A percentile compares a stretch with the other conserved stretches of the same genome.
These are phyloP conservation scores for Adansonia madagascariensis DNA, from an alignment of 441 rosid genomes.

Conservation along the genomic window DNA sequence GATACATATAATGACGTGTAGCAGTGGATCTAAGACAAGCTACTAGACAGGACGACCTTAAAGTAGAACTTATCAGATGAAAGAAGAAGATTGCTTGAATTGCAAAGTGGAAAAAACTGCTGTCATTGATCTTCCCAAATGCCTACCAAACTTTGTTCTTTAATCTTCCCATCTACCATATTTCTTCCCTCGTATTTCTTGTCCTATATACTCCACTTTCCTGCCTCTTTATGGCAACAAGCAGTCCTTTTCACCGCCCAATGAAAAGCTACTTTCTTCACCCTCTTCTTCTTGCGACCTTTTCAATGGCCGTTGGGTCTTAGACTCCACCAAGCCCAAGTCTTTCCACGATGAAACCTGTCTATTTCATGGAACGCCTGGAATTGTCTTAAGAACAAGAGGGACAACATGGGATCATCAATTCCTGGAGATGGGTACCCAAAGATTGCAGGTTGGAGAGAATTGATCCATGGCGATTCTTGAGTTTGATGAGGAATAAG, in stretches of 20 bases:
- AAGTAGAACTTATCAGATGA: background rate
- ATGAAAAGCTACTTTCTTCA: slow-evolving; percentile 28
- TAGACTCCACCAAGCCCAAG: slow-evolving; percentile 34
- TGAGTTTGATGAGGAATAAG: slow-evolving; percentile 64
- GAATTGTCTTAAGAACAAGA: slow-evolving; percentile 77
- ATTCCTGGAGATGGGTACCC: slow-evolving; percentile 91
- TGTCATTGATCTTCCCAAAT: slow-evolving; percentile 32
- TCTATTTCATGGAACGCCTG: slow-evolving; percentile 92
- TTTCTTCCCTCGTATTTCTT: slow-evolving; percentile 53
- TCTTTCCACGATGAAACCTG: slow-evolving; percentile 78
- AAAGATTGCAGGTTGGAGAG: slow-evolving; percentile 54
- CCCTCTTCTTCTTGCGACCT: slow-evolving; percentile 58
- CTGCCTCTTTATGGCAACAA: slow-evolving; percentile 35
- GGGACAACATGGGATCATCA: slow-evolving; percentile 71
- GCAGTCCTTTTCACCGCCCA: background rate
- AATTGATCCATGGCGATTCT: slow-evolving; percentile 62
- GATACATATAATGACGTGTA: background rate
- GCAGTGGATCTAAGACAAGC: background rate
- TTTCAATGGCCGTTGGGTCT: slow-evolving; percentile 74
- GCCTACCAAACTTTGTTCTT: slow-evolving; percentile 59
- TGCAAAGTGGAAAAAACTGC: background rate
- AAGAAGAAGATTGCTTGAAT: background rate
- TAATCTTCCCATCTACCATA: slow-evolving; percentile 50
- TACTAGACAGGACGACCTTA: background rate
- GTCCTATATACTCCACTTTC: slow-evolving; percentile 41